Evolutionary conservation across 1,284 basidiomycete genomes (phyloP), one percentile per base, ranked within the genome.

Genomic region (Naganishia albida): DNA sequence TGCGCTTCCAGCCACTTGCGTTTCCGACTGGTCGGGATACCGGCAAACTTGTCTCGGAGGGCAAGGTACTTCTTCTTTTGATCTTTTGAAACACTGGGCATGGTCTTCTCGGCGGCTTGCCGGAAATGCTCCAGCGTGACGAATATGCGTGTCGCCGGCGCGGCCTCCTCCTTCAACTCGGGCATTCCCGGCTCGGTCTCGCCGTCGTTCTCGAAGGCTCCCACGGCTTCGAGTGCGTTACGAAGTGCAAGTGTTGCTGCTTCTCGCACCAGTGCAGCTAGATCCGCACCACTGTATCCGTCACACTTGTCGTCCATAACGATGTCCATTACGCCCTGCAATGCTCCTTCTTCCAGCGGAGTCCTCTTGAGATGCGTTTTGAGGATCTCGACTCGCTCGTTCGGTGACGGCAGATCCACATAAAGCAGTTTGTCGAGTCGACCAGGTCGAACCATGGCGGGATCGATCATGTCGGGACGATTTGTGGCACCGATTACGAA

Each of bases 391-490:
- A 85, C 84, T 13, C 95, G 85, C 79, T 97, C 95, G 15, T 82
- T 76, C 0, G 87, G 70, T 0, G 83, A 81, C 1, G 95, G 95
- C 1, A 98, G 82, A 76, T 98, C 95, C 71, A 99, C 94, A 74
- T 97, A 99, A 30, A 99, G 84, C 7, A 98, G 84, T 78, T 97
- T 98, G 82, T 99, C 95, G 15, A 99, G 84, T 28, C 95, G 86
- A 0, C 95, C 95, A 0, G 95, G 95, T 18, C 94, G 88, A 64
- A 93, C 92, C 94, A 98, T 97, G 3, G 95, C 95, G 0, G 95
- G 95, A 75, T 98, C 95, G 69, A 98, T 93, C 87, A 98, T 97
- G 80, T 98, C 95, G 0, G 95, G 95, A n/a, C 95, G 84, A 79
- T 99, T 98, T 4, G 95, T 99, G 1, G 95, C 95, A 0, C 89